Evolutionary conservation across 768 basidiomycete genomes (phyloP), one percentile per base, ranked within the genome.

Genomic region (Russula dissimulans): DNA sequence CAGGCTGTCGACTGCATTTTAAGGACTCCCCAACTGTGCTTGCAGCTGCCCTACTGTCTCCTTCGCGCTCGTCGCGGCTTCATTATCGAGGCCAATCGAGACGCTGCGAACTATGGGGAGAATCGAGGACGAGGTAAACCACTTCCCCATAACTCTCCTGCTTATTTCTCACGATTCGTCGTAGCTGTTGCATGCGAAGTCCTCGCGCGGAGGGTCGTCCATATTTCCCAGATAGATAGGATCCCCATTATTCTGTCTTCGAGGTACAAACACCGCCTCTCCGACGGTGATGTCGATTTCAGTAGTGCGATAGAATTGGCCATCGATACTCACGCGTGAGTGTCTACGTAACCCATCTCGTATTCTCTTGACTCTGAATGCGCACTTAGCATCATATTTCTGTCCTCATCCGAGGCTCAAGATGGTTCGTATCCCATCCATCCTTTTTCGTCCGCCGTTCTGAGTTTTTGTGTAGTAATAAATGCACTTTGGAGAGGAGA

Each of bases 261-360:
- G 2, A 81, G 95, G 4, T 93, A 84, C 72, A 79, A 79, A 59
- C 84, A 89, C 67, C 72, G 75, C 43, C 85, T 91, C 69, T 68
- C 76, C 39, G 90, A 95, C 68, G 92, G 89, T 0, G 90, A 90
- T 48, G 90, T 88, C 60, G 86, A 85, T 45, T 79, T 84, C 66
- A 76, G 82, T 5, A 91, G 88, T 67, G 86, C 88, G 8, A 75
- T 97, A 45, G 95, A 97, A 70, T 75, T 86, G 71, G 93, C 95
- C n/a, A 90, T 95, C 62, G 95, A 97, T 71, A 82, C 90, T 56
- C 84, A 92, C 66, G 91, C 92, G 91, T 92, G 67, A 42, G 68
- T 56, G 46, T 57, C 50, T 47, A 17, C 60, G 9, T 39, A 17
- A 38, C 22, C 17, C 59, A 18, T 17, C 56, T 29, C 61, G 14